These are phyloP conservation scores for Boletus sp. DNA, from an alignment of 768 basidiomycete genomes.

Conservation along the genomic window DNA sequence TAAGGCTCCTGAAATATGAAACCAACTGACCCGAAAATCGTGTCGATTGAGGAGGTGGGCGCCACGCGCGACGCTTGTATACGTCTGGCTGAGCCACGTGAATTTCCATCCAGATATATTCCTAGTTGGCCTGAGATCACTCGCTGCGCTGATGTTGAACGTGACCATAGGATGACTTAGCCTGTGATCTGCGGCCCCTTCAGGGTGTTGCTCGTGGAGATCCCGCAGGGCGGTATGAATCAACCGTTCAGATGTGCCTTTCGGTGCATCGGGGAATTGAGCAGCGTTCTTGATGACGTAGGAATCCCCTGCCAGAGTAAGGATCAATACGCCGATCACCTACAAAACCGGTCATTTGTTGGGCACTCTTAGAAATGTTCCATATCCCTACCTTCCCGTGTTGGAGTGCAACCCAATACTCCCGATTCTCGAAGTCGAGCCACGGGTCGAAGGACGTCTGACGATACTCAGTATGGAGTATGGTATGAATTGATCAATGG, in stretches of 20 bases:
- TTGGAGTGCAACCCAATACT: conserved; percentile 53
- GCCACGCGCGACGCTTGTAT: conserved; percentile 37
- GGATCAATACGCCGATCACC: conserved; percentile 48
- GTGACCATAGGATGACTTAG: conserved; percentile 34
- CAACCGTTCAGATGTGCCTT: conserved; percentile 51
- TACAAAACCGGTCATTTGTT: conserved; percentile 8
- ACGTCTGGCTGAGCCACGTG: conserved; percentile 41
- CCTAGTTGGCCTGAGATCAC: conserved; percentile 36
- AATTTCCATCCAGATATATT: conserved; percentile 50
- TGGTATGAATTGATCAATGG: neutral
- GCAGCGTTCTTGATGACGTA: conserved; percentile 57
- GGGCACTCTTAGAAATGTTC: too few species aligned
- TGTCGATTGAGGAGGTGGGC: conserved; percentile 41
- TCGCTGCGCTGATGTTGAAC: conserved; percentile 48
- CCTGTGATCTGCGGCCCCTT: neutral
- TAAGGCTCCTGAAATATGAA: neutral
- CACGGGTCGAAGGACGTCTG: conserved; percentile 50
- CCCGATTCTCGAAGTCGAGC: conserved; percentile 51
- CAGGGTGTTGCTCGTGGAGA: conserved; percentile 32
- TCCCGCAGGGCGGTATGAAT: conserved; percentile 47
- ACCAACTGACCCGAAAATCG: conserved; percentile 42
- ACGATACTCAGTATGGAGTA: neutral
- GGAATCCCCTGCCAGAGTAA: conserved; percentile 44
- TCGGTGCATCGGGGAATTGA: conserved; percentile 51
- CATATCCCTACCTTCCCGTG: conserved; percentile 7